Evolutionary conservation across 164 flowering plant genomes (phyloP).

Genomic region (Piper betle): DNA sequence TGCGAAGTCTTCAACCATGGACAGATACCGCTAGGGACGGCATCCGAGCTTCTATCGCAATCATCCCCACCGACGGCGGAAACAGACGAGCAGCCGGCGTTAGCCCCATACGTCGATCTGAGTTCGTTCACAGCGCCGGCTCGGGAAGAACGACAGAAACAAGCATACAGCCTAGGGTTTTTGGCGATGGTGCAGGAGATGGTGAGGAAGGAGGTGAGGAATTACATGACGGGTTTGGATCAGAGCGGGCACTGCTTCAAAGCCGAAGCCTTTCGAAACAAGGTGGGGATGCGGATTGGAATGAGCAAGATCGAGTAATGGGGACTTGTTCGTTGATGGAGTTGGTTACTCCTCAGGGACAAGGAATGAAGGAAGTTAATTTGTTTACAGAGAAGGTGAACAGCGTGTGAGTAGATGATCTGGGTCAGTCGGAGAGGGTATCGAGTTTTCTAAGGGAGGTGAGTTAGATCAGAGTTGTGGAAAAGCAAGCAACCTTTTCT

Average conservation of each 20-base stretch:
- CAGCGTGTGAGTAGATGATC: no score
- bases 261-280: constrained; percentile 30
- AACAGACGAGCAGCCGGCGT: not conserved
- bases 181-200: constrained; percentile 76
- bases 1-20: not conserved
- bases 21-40: not conserved
- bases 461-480: no score
- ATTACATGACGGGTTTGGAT: constrained; percentile 54
- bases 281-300: constrained; percentile 55
- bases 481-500: no score
- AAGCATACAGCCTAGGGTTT: constrained; percentile 39
- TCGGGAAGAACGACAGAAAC: not conserved
- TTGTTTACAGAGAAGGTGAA: not conserved
- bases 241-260: constrained; percentile 27
- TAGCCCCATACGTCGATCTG: not conserved
- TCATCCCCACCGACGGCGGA: not conserved
- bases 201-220: constrained; percentile 77
- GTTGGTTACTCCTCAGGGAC: no score
- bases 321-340: not conserved
- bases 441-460: no score
- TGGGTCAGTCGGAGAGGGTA: no score
- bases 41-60: no score
- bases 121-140: not conserved
- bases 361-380: not conserved
- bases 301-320: constrained; percentile 12